phyloP scores from a whole-genome alignment of 139 green algal genomes.

The Picocystis salinarum region DNA sequence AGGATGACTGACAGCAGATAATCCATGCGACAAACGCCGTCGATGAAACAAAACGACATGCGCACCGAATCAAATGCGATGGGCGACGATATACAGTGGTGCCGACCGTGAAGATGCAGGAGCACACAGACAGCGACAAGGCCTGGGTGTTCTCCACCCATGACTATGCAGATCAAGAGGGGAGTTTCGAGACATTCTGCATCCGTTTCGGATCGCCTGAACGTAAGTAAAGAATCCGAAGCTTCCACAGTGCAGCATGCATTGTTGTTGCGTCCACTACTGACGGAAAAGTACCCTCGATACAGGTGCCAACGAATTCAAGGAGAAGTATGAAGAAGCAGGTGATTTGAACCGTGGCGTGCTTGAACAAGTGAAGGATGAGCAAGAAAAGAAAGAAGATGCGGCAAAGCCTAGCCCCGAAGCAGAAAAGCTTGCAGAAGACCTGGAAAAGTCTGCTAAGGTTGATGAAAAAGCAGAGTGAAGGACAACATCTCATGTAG shows the following conservation, averaged over 20 bases:
- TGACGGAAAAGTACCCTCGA: not conserved
- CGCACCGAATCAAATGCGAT: not conserved
- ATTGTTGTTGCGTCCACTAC: not conserved
- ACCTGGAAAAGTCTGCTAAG: too few relatives aligned
- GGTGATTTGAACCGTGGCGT: not conserved
- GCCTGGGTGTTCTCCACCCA: conserved; percentile 75
- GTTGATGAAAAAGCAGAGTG: too few relatives aligned
- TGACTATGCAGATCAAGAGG: conserved; percentile 5
- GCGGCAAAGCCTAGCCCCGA: not conserved
- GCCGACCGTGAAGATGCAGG: conserved; percentile 71
- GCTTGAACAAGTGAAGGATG: conserved; percentile 1
- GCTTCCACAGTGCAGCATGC: not conserved
- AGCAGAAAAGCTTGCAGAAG: not conserved
- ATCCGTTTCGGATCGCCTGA: conserved; percentile 3
- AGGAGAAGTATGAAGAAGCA: conserved; percentile 1
- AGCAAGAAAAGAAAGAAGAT: not conserved
- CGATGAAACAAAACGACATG: not conserved
- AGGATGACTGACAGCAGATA: conserved; percentile 2
- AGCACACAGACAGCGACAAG: conserved; percentile 91
- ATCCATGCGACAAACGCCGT: not conserved
- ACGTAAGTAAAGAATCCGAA: not conserved
- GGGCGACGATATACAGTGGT: conserved; percentile 57
- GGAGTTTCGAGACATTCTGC: conserved; percentile 1
- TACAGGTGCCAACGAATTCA: conserved; percentile 8
- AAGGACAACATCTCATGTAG: too few relatives aligned